These are phyloP conservation scores for Chaetomiaceae sp. DNA, from an alignment of 2,329 filamentous ascomycete genomes.

Conservation along the genomic window DNA sequence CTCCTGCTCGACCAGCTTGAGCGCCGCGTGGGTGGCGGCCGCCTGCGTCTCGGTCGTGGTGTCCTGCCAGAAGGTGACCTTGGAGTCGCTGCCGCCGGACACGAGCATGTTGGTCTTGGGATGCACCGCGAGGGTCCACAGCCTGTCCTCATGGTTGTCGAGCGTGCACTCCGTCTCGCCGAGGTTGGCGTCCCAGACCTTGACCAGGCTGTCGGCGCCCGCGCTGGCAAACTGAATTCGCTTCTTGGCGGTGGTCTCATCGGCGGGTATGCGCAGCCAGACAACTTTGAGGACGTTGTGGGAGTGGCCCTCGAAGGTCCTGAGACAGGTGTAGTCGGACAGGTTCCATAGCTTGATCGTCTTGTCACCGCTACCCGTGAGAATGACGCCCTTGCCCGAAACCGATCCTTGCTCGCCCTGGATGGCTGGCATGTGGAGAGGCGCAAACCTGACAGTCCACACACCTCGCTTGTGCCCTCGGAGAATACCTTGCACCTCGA, in stretches of 20 bases:
- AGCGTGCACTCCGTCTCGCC: conserved; percentile 84
- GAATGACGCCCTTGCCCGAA: conserved; percentile 71
- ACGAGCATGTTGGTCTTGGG: conserved; percentile 65
- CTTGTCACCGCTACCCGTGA: conserved; percentile 93
- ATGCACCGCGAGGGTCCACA: conserved; percentile 81
- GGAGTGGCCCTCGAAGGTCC: conserved; percentile 93
- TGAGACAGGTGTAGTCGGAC: conserved; percentile 82
- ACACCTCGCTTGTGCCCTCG: conserved; percentile 91
- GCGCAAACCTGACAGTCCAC: conserved; percentile 90
- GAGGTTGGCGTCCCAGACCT: conserved; percentile 85
- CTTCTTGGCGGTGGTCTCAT: conserved; percentile 48
- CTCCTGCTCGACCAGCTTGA: conserved; percentile 79
- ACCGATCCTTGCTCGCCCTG: conserved; percentile 65
- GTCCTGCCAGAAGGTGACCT: conserved; percentile 92
- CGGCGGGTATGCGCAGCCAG: conserved; percentile 62
- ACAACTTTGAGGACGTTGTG: conserved; percentile 91
- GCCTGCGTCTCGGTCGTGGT: conserved; percentile 76
- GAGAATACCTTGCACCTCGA: conserved; percentile 84
- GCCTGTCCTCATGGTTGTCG: conserved; percentile 93
- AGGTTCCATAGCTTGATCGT: conserved; percentile 94
- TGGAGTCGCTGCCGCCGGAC: conserved; percentile 87
- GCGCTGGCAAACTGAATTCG: conserved; percentile 74
- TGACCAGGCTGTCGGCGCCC: conserved; percentile 89
- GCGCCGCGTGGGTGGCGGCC: conserved; percentile 65
- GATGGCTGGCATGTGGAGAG: conserved; percentile 66